A percentile compares a stretch with the other conserved stretches of the same genome.
Conservation (phyloP, 768 basidiomycete species). For the Suillus subluteus region DNA sequence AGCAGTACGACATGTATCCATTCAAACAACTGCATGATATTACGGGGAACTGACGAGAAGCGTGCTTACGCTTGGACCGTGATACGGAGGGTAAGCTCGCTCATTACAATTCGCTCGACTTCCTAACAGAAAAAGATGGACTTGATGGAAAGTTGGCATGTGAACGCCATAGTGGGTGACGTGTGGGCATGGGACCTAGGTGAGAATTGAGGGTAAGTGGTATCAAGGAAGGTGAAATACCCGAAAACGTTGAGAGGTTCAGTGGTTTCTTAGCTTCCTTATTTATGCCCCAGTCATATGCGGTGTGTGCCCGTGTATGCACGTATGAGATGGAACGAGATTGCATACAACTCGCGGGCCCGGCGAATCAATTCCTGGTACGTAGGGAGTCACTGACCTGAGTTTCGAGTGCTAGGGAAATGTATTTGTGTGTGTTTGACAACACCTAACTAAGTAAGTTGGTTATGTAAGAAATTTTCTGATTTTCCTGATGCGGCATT, state of each 20-base stretch:
- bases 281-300: neutral
- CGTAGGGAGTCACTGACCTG: too few relatives aligned
- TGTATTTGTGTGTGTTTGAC: too few relatives aligned
- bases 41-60: neutral
- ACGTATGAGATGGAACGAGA: neutral
- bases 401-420: too few relatives aligned
- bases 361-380: neutral
- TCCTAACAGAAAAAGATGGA: neutral
- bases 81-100: neutral
- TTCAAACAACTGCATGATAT: neutral
- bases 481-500: too few relatives aligned
- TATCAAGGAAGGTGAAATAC: neutral
- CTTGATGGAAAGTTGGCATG: neutral
- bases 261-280: neutral
- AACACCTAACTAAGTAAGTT: too few relatives aligned
- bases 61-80: neutral
- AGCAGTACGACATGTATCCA: neutral
- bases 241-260: neutral
- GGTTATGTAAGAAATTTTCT: too few relatives aligned
- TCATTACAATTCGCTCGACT: neutral
- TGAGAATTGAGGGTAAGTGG: neutral
- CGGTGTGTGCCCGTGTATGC: neutral
- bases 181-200: neutral
- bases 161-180: neutral
- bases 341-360: neutral